Evolutionary conservation across 108 stramenopile species (phyloP).

Genomic region (Chaetoceros muelleri): DNA sequence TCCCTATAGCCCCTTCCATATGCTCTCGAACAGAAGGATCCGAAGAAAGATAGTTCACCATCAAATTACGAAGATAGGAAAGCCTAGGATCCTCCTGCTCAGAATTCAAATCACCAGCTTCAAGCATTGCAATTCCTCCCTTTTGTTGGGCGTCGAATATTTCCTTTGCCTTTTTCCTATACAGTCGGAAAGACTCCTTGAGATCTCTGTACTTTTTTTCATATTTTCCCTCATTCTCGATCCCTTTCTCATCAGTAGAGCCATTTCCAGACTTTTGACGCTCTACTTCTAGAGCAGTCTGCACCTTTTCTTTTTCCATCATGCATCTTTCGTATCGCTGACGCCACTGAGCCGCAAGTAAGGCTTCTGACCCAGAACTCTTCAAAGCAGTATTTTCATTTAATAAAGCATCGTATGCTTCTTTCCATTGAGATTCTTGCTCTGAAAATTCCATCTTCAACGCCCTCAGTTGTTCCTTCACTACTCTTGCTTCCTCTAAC

Average conservation of each 20-base stretch:
- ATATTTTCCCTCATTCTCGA: conserved; percentile 50
- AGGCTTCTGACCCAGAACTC: conserved; percentile 75
- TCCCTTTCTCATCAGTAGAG: conserved; percentile 23
- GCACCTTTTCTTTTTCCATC: conserved; percentile 72
- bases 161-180: conserved; percentile 87
- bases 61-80: conserved; percentile 65
- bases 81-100: conserved; percentile 71
- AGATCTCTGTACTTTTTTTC: conserved; percentile 81
- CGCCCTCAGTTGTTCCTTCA: conserved; percentile 35
- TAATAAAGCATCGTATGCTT: conserved; percentile 71
- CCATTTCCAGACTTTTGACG: conserved; percentile 30
- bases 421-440: conserved; percentile 84
- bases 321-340: conserved; percentile 79
- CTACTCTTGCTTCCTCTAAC: conserved; percentile 39
- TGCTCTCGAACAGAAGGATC: conserved; percentile 60
- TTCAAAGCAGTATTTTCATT: conserved; percentile 76
- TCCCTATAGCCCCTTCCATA: conserved; percentile 84
- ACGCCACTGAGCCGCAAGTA: conserved; percentile 87
- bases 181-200: conserved; percentile 82
- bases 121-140: conserved; percentile 22
- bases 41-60: conserved; percentile 78
- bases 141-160: conserved; percentile 77
- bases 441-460: conserved; percentile 53
- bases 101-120: conserved; percentile 5
- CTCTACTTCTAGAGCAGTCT: conserved; percentile 43